These are phyloP conservation scores for Vishniacozyma victoriae DNA, from an alignment of 768 basidiomycete species.

Conservation along the genomic window DNA sequence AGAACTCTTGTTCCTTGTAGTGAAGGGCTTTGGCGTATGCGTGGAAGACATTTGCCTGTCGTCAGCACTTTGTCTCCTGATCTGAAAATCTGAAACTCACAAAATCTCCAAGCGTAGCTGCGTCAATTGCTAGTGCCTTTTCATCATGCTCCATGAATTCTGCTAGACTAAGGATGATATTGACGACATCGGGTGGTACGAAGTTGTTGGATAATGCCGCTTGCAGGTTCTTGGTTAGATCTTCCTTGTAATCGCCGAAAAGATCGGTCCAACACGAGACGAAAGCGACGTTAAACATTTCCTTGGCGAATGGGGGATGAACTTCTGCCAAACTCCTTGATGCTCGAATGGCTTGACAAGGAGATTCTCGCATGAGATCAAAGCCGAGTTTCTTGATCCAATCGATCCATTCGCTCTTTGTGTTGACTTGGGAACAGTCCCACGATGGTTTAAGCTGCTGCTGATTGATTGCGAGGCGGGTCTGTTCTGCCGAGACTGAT, in stretches of 20 bases:
- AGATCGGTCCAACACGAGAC: slow-evolving; percentile 95
- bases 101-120: slow-evolving; percentile 85
- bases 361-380: slow-evolving; percentile 96
- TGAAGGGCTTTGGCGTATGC: slow-evolving; percentile 97
- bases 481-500: slow-evolving; percentile 60
- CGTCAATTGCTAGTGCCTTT: slow-evolving; percentile 86
- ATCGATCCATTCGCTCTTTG: slow-evolving; percentile 76
- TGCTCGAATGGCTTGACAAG: slow-evolving; percentile 93
- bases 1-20: slow-evolving; percentile 97
- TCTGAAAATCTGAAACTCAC: slow-evolving; percentile 22
- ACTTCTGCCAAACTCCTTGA: slow-evolving; percentile 91
- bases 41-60: slow-evolving; percentile 71
- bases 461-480: slow-evolving; percentile 89
- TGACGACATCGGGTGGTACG: slow-evolving; percentile 81
- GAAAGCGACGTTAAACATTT: slow-evolving; percentile 96
- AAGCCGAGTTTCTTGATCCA: slow-evolving; percentile 92
- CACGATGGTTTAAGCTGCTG: slow-evolving; percentile 95
- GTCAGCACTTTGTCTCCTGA: slow-evolving; percentile 9
- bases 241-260: slow-evolving; percentile 95
- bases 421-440: slow-evolving; percentile 72
- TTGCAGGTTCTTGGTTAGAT: slow-evolving; percentile 85
- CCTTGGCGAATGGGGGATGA: slow-evolving; percentile 82
- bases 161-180: slow-evolving; percentile 82
- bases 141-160: slow-evolving; percentile 99
- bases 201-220: slow-evolving; percentile 65